Conservation (phyloP, 208 protist genomes). For the Phytomonas francai region DNA sequence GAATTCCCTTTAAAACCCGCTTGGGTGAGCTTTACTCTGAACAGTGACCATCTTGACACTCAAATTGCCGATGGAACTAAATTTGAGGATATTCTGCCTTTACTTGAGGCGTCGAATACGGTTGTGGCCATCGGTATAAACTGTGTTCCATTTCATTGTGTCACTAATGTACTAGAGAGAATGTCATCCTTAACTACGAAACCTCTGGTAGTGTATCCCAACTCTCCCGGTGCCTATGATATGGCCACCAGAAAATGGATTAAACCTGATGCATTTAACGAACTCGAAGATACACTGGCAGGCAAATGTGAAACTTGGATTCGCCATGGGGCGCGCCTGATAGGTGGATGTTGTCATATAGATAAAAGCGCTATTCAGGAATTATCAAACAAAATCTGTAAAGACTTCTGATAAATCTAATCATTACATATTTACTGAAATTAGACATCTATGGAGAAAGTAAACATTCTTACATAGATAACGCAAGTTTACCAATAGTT, state of each 20-base stretch:
- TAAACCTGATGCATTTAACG: neutral
- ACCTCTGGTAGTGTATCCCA: conserved; percentile 55
- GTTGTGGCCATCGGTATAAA: conserved; percentile 48
- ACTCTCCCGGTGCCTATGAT: conserved; percentile 47
- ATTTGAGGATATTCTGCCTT: conserved; percentile 20
- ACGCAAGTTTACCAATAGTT: too few relatives aligned
- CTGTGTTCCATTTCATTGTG: conserved; percentile 35
- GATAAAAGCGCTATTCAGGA: conserved; percentile 13
- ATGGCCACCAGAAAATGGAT: conserved; percentile 23
- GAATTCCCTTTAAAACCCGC: conserved; percentile 28
- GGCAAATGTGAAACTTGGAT: conserved; percentile 18
- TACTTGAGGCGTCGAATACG: conserved; percentile 21
- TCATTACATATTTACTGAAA: neutral
- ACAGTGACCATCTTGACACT: conserved; percentile 10
- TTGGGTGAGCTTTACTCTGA: conserved; percentile 49
- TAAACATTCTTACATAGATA: neutral
- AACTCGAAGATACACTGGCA: conserved; percentile 13
- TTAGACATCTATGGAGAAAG: neutral
- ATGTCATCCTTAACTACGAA: conserved; percentile 29
- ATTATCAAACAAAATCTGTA: neutral
- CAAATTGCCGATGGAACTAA: conserved; percentile 34
- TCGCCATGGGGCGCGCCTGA: conserved; percentile 21
- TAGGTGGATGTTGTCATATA: conserved; percentile 48
- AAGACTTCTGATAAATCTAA: neutral
- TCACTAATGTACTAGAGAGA: conserved; percentile 14